A percentile compares a stretch with the other conserved stretches of the same genome.
Evolutionary conservation across 306 rosid species (phyloP).

Genomic region (Cicer pinnatifidum): DNA sequence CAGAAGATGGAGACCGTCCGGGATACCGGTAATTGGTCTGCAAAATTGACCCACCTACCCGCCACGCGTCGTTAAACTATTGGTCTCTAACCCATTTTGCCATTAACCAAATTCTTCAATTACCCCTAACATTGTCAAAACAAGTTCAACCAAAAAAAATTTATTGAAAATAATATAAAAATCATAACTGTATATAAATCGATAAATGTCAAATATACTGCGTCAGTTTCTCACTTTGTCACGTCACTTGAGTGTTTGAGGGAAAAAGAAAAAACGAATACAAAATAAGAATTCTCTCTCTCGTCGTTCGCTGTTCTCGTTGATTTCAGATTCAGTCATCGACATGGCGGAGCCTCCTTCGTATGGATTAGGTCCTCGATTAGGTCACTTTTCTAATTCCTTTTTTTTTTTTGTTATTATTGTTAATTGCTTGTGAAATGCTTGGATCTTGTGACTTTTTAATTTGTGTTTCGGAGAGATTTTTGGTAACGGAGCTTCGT

Average conservation of each 20-base stretch:
- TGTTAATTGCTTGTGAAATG: background rate
- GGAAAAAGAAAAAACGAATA: background rate
- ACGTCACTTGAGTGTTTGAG: constrained; percentile 46
- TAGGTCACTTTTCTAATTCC: constrained; percentile 59
- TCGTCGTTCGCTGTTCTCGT: constrained; percentile 25
- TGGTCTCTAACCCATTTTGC: background rate
- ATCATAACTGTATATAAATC: background rate
- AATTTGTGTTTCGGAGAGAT: background rate
- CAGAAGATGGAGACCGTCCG: constrained; percentile 19
- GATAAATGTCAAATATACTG: constrained; percentile 38
- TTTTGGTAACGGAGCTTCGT: constrained; percentile 3
- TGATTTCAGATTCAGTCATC: constrained; percentile 57
- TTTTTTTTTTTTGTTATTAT: background rate
- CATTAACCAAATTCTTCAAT: background rate
- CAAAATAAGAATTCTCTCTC: background rate
- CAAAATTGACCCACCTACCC: constrained; percentile 8
- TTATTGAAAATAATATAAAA: background rate
- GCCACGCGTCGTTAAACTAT: background rate
- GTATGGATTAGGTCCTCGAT: constrained; percentile 66
- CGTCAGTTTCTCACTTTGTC: constrained; percentile 46
- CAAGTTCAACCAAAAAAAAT: background rate
- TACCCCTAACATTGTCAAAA: background rate
- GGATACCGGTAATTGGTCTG: constrained; percentile 4
- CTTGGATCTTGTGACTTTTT: constrained; percentile 32
- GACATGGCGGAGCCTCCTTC: constrained; percentile 80